phyloP scores from a whole-genome alignment of 768 basidiomycete genomes.

The Tulasnella sp. region DNA sequence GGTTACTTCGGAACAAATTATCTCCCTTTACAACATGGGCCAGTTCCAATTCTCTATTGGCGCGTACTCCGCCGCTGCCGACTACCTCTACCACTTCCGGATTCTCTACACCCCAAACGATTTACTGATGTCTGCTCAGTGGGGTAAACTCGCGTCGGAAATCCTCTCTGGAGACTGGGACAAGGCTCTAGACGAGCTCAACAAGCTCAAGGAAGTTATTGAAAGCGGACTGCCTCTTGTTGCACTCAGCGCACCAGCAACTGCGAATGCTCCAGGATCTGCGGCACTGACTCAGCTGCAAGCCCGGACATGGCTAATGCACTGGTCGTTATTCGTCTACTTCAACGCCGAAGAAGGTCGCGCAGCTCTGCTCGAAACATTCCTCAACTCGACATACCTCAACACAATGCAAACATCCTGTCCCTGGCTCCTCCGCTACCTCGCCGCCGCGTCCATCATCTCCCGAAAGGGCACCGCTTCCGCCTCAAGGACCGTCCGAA shows the following conservation, averaged over 20 bases:
- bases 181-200: conserved; percentile 88
- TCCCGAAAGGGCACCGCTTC: conserved; percentile 60
- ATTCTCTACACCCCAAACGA: conserved; percentile 90
- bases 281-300: conserved; percentile 74
- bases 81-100: conserved; percentile 98
- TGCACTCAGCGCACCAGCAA: conserved; percentile 27
- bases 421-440: conserved; percentile 92
- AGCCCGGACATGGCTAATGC: conserved; percentile 90
- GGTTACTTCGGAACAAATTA: conserved; percentile 94
- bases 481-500: conserved; percentile 59
- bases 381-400: conserved; percentile 93
- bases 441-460: conserved; percentile 86
- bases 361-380: conserved; percentile 87
- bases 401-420: conserved; percentile 96
- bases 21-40: conserved; percentile 93
- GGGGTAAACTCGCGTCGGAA: conserved; percentile 97
- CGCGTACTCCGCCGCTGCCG: conserved; percentile 91
- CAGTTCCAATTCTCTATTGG: conserved; percentile 99
- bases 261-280: conserved; percentile 28
- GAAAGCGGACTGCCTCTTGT: conserved; percentile 37
- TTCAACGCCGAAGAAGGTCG: conserved; percentile 93
- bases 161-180: conserved; percentile 95
- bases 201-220: conserved; percentile 86
- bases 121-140: conserved; percentile 92
- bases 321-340: conserved; percentile 98